phyloP scores from a whole-genome alignment of 176 grass and related monocot species.

The Tuctoria greenei region DNA sequence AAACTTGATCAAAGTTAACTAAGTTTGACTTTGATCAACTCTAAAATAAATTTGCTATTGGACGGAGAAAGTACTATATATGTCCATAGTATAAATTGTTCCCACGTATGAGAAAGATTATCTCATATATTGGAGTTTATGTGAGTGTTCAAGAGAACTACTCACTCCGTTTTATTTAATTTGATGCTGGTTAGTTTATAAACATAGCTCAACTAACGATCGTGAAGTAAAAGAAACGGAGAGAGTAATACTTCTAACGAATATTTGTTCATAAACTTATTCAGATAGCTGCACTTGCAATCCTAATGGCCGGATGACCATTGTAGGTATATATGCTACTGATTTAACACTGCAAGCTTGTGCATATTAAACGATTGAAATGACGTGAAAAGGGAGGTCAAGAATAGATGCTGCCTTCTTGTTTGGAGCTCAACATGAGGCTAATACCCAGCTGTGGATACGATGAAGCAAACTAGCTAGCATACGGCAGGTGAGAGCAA shows the following conservation, averaged over 20 bases:
- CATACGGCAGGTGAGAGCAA: constrained; percentile 9
- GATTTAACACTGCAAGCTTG: background rate
- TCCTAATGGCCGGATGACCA: constrained; percentile 1
- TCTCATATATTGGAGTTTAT: background rate
- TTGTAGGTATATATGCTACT: constrained; percentile 21
- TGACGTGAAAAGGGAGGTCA: constrained; percentile 13
- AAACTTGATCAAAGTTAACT: too few species aligned
- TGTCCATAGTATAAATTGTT: background rate
- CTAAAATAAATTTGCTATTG: too few species aligned
- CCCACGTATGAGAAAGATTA: background rate
- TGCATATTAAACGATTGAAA: constrained; percentile 30
- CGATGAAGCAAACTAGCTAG: background rate
- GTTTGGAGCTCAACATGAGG: constrained; percentile 21
- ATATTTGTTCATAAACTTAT: constrained; percentile 26
- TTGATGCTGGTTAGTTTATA: too few species aligned
- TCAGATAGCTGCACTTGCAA: constrained; percentile 8
- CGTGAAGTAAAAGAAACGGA: too few species aligned
- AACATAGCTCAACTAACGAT: too few species aligned
- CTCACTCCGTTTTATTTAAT: too few species aligned
- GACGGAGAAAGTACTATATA: too few species aligned
- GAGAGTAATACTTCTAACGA: constrained; percentile 30
- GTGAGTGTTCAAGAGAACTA: background rate
- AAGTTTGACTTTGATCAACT: too few species aligned
- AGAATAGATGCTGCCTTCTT: constrained; percentile 31
- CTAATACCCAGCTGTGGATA: background rate